Evolutionary conservation across 169 alveolate genomes (phyloP), one percentile per base, ranked within the genome.

Genomic region (Eimeria praecox): DNA sequence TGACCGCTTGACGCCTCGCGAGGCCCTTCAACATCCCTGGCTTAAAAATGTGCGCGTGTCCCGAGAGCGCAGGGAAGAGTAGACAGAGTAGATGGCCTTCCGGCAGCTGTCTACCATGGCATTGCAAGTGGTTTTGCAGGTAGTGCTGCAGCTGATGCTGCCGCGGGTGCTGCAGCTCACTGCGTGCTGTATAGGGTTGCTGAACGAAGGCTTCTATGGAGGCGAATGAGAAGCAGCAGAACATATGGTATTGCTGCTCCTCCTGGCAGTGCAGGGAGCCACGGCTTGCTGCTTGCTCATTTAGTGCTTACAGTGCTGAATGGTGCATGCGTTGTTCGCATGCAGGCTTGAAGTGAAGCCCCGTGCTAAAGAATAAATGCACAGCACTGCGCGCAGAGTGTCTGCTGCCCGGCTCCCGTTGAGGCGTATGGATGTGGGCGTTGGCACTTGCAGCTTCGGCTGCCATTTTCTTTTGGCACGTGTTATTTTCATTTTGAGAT

Each of bases 1-100:
- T 49, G 96, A 97, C 18, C 96, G 99, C 87, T 90, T 98, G 96
- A 97, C 98, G 27, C 99, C 99, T n/a, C 98, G 97, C 62, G 98
- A 98, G 73, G 99, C 98, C 6, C 95, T 98, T 49, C 94, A 95
- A 46, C 99, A 98, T 95, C 97, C 97, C 30, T 98, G 99, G 98
- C 97, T 98, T 35, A 77, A 97, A 20, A 98, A 97, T 42, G 49
- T 90, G 71, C 62, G 78, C 46, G 14, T 40, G 33, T 40, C 71
- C 66, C 78, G 95, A 8, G 71, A 73, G 90, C 95, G 80, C 33
- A 59, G 40, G 22, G 27, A 80, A 52, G 69, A 80, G 89, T 52
- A 80, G 89, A 66, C 46, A 69, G 42, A 71, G 30, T 59, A 6
- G 8, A n/a, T 22, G 5, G 69, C 69, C 38, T 64, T 64, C 75